These are phyloP conservation scores for Eucalyptus regnans DNA, from an alignment of 345 rosid species.

Conservation along the genomic window DNA sequence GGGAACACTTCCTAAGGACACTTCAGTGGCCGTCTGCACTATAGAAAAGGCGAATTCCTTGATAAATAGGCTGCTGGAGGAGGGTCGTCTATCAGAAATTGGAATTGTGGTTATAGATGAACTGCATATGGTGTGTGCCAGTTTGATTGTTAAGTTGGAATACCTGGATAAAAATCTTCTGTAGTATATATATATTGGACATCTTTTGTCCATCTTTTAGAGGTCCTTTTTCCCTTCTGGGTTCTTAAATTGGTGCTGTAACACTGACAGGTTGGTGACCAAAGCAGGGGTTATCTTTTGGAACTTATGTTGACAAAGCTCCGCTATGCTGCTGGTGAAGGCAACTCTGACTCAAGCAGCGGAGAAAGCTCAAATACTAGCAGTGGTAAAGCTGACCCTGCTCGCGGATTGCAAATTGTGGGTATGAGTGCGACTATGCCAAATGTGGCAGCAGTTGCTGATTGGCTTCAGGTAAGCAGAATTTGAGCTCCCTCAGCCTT, in stretches of 20 bases:
- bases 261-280: constrained; percentile 83
- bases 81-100: constrained; percentile 88
- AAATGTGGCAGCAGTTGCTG: constrained; percentile 92
- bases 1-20: constrained; percentile 93
- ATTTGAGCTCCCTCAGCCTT: neutral
- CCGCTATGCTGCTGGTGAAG: constrained; percentile 96
- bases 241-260: neutral
- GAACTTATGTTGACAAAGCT: constrained; percentile 94
- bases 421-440: constrained; percentile 99
- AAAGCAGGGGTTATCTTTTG: constrained; percentile 88
- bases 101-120: constrained; percentile 97
- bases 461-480: constrained; percentile 84
- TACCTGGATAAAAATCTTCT: neutral
- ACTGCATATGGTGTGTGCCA: constrained; percentile 72
- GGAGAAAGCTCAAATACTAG: constrained; percentile 84
- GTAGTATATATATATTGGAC: neutral
- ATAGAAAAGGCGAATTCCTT: constrained; percentile 97
- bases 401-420: constrained; percentile 86
- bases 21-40: constrained; percentile 96
- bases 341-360: constrained; percentile 61
- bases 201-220: neutral
- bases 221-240: neutral
- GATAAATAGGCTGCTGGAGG: constrained; percentile 84
- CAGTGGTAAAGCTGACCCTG: constrained; percentile 71
- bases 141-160: neutral